Conservation (phyloP, 2,329 filamentous ascomycete species). For the Dryadomyces quercus-mongolicae region DNA sequence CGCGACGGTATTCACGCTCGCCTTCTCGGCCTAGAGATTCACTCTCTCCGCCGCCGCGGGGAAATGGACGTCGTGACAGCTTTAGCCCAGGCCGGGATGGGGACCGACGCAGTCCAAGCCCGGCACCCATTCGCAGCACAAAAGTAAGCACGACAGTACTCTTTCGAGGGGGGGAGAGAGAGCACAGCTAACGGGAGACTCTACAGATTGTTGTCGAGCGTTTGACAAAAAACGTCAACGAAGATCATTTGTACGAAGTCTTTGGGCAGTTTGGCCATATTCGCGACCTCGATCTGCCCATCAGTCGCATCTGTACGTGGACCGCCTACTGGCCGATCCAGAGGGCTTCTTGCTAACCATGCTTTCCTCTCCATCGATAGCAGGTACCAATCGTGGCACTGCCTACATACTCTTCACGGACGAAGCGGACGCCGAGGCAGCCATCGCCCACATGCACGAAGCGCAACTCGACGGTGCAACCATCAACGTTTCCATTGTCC, state of each 20-base stretch:
- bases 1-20: neutral
- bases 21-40: slow-evolving; percentile 10
- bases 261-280: slow-evolving; percentile 83
- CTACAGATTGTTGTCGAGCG: slow-evolving; percentile 86
- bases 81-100: slow-evolving; percentile 19
- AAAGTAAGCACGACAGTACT: too few relatives aligned
- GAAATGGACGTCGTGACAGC: slow-evolving; percentile 23
- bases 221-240: slow-evolving; percentile 87
- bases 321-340: too few relatives aligned
- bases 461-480: slow-evolving; percentile 77
- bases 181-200: slow-evolving; percentile 1
- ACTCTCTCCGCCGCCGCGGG: slow-evolving; percentile 20
- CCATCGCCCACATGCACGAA: slow-evolving; percentile 96
- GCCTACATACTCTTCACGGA: slow-evolving; percentile 81
- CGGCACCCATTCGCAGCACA: too few relatives aligned
- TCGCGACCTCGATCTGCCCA: slow-evolving; percentile 75
- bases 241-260: slow-evolving; percentile 79
- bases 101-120: too few relatives aligned
- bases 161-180: too few relatives aligned
- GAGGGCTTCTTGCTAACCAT: too few relatives aligned
- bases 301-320: slow-evolving; percentile 68
- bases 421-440: slow-evolving; percentile 69
- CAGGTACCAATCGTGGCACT: slow-evolving; percentile 78
- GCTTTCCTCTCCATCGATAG: neutral
- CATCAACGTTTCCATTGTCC: slow-evolving; percentile 78